These are phyloP conservation scores for Bryum argenteum DNA, from an alignment of 225 moss, liverwort and hornwort species.

Conservation along the genomic window DNA sequence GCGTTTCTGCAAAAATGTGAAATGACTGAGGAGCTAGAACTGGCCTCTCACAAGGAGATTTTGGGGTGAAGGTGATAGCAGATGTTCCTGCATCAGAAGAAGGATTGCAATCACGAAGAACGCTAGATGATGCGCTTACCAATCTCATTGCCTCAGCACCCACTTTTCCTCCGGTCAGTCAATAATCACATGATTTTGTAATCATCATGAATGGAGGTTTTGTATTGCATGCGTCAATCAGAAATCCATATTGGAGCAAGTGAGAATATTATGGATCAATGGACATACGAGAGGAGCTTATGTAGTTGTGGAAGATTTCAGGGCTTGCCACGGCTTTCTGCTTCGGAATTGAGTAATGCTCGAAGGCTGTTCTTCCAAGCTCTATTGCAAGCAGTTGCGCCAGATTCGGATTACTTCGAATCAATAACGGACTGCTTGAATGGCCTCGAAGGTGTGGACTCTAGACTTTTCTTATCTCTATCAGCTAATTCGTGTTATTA, in stretches of 20 bases:
- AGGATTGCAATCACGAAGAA: conserved; percentile 41
- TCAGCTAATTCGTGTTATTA: conserved; percentile 10
- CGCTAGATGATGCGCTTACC: conserved; percentile 37
- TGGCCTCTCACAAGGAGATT: no score
- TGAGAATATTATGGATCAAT: not conserved
- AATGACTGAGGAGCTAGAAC: not conserved
- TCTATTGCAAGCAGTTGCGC: conserved; percentile 47
- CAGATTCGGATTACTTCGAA: conserved; percentile 42
- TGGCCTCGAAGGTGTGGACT: conserved; percentile 34
- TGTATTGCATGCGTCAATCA: not conserved
- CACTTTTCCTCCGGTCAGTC: conserved; percentile 44
- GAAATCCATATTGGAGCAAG: not conserved
- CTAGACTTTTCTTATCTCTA: not conserved
- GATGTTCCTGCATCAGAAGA: conserved; percentile 33
- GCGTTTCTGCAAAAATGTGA: not conserved
- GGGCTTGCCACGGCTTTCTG: conserved; percentile 48
- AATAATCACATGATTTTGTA: not conserved
- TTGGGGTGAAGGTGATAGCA: conserved; percentile 36
- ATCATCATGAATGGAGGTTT: not conserved
- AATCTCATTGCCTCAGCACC: conserved; percentile 37
- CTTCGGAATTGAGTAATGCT: conserved; percentile 40
- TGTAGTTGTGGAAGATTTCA: conserved; percentile 19
- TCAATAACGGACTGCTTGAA: conserved; percentile 31
- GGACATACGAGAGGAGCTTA: not conserved
- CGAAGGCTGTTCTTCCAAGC: conserved; percentile 43